Conservation (phyloP, 2,329 filamentous ascomycete species). For the Cercospora beticola region DNA sequence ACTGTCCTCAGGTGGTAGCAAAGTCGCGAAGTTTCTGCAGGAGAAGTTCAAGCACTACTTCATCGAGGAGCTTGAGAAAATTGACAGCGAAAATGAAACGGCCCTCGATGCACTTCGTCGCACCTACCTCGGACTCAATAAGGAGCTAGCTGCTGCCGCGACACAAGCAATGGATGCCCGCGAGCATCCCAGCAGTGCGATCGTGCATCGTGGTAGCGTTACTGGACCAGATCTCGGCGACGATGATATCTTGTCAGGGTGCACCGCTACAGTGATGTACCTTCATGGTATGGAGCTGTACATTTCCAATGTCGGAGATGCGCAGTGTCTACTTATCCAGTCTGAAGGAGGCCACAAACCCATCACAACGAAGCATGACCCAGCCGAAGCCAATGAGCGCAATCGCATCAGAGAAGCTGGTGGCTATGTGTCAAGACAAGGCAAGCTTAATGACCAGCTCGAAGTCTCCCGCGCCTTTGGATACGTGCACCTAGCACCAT, state of each 20-base stretch:
- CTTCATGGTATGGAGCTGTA: conserved; percentile 86
- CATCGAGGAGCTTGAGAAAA: conserved; percentile 71
- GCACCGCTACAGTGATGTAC: conserved; percentile 88
- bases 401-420: conserved; percentile 90
- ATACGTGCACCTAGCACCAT: conserved; percentile 87
- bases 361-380: conserved; percentile 89
- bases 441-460: conserved; percentile 86
- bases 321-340: conserved; percentile 91
- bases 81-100: conserved; percentile 64
- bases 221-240: conserved; percentile 77
- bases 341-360: conserved; percentile 80
- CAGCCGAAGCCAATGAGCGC: conserved; percentile 79
- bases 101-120: conserved; percentile 80
- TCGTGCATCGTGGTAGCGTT: conserved; percentile 68
- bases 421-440: conserved; percentile 92
- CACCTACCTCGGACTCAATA: conserved; percentile 86
- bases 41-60: conserved; percentile 92
- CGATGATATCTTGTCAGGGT: conserved; percentile 85
- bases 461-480: conserved; percentile 94
- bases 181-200: conserved; percentile 47
- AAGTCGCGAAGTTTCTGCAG: conserved; percentile 93
- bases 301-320: conserved; percentile 92
- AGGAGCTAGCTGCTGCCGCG: conserved; percentile 84
- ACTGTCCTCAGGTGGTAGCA: conserved; percentile 85
- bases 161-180: conserved; percentile 78